phyloP scores from a whole-genome alignment of 2,329 filamentous ascomycete species.

The Leptographium lundbergii region DNA sequence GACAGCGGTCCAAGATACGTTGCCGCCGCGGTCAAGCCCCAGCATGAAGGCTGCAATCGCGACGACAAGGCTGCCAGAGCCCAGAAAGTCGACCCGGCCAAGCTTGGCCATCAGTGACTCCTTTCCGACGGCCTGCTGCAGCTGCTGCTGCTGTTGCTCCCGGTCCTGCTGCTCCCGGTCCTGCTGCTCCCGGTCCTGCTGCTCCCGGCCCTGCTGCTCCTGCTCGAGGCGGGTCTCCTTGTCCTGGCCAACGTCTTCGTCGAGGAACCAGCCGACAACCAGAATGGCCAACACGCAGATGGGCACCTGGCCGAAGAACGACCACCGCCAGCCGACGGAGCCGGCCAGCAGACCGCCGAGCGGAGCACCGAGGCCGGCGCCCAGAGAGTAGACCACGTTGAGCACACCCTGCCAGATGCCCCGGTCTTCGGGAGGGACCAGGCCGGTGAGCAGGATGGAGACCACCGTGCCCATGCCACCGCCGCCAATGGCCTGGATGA shows the following conservation, averaged over 20 bases:
- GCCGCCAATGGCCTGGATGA: slow-evolving; percentile 45
- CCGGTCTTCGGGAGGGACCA: slow-evolving; percentile 55
- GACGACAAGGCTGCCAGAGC: neutral
- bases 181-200: neutral
- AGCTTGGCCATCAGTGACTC: neutral
- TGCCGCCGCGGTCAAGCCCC: neutral
- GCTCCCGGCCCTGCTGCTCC: neutral
- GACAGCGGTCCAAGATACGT: neutral
- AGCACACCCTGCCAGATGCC: slow-evolving; percentile 62
- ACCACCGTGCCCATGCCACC: slow-evolving; percentile 62
- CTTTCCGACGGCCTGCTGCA: neutral
- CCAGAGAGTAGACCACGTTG: slow-evolving; percentile 58
- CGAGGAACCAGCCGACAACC: neutral
- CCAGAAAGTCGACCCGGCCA: neutral
- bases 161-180: neutral
- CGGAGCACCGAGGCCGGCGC: slow-evolving; percentile 46
- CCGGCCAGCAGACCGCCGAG: neutral
- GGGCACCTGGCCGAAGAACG: neutral
- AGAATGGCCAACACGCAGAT: neutral
- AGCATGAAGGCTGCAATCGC: neutral
- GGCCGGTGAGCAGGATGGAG: slow-evolving; percentile 56
- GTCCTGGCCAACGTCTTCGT: neutral
- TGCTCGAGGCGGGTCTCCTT: neutral
- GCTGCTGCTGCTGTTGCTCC: neutral
- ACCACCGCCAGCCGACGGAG: neutral